A percentile compares a stretch with the other conserved stretches of the same genome.
Conservation (phyloP, 139 green algal species). For the Trebouxia sp. region DNA sequence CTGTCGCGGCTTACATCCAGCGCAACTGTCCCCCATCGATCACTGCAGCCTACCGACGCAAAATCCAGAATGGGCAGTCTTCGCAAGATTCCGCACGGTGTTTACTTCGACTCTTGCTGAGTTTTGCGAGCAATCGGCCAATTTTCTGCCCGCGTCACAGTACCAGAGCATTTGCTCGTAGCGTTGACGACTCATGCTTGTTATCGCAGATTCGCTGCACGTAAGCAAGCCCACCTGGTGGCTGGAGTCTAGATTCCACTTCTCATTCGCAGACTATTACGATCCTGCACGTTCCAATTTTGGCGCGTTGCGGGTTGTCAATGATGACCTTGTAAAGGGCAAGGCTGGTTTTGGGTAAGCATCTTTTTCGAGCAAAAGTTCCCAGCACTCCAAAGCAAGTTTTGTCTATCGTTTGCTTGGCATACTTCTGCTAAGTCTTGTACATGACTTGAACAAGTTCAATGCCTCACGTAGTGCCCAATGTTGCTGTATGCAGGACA, state of each 20-base stretch:
- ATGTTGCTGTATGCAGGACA: no score
- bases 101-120: no score
- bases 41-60: not conserved
- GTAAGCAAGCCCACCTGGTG: slow-evolving; percentile 75
- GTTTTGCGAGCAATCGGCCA: no score
- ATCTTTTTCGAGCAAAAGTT: not conserved
- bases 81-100: not conserved
- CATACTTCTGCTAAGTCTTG: no score
- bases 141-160: no score
- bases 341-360: slow-evolving; percentile 69
- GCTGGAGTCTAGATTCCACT: slow-evolving; percentile 76
- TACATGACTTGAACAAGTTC: no score
- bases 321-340: slow-evolving; percentile 79
- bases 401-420: not conserved
- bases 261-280: slow-evolving; percentile 59
- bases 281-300: slow-evolving; percentile 47
- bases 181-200: not conserved
- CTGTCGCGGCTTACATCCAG: not conserved
- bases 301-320: slow-evolving; percentile 67
- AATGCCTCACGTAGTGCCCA: no score
- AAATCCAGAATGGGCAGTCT: not conserved
- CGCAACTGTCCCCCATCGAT: not conserved
- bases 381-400: not conserved
- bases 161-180: no score
- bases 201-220: slow-evolving; percentile 43